These are phyloP conservation scores for Sporobolus alterniflorus DNA, from an alignment of 202 grass and related monocot species.

Conservation along the genomic window DNA sequence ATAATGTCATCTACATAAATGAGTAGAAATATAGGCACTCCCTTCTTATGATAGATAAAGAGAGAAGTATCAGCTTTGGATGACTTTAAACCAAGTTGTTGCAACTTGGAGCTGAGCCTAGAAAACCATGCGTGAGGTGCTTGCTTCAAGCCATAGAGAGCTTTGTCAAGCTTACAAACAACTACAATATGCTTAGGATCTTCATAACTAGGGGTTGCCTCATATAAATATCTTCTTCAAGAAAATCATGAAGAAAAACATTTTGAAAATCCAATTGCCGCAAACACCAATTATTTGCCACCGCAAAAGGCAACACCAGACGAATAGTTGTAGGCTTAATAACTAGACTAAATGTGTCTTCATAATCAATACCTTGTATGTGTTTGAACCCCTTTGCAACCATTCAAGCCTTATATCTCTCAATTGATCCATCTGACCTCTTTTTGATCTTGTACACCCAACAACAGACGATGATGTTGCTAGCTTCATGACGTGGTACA, in stretches of 20 bases:
- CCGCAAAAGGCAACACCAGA: not conserved
- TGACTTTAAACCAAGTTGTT: too few relatives aligned
- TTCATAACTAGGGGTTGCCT: not conserved
- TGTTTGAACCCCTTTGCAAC: not conserved
- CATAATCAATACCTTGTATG: not conserved
- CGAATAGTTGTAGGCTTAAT: not conserved
- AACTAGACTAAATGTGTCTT: not conserved
- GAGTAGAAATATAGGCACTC: too few relatives aligned
- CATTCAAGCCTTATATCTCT: not conserved
- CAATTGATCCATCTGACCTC: not conserved
- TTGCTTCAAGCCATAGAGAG: too few relatives aligned
- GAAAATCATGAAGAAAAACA: not conserved
- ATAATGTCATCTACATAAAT: too few relatives aligned
- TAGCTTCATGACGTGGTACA: not conserved
- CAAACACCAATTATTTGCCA: not conserved
- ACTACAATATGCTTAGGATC: too few relatives aligned
- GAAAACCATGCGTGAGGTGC: too few relatives aligned
- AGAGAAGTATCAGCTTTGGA: too few relatives aligned
- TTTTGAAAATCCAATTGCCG: not conserved
- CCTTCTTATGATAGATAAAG: too few relatives aligned
- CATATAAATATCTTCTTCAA: not conserved
- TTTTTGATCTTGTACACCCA: not conserved
- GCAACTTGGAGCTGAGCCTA: too few relatives aligned
- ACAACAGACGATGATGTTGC: not conserved
- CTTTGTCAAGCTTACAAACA: not conserved